Percentiles rank a stretch among this genome's conserved stretches.
These are phyloP conservation scores for Tothia fuscella DNA, from an alignment of 2,329 filamentous ascomycete genomes.

Conservation along the genomic window DNA sequence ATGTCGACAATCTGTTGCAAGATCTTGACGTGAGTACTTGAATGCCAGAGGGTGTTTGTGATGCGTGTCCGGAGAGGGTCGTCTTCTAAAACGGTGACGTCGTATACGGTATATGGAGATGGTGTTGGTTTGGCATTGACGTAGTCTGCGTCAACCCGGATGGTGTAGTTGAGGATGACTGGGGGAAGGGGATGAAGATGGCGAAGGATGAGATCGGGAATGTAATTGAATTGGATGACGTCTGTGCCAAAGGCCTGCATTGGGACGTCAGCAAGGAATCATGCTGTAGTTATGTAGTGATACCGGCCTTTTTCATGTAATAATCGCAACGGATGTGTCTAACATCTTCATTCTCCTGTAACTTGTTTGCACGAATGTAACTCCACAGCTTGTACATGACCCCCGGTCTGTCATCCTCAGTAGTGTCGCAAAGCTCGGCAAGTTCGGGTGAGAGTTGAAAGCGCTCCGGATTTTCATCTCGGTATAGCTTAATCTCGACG, in stretches of 20 bases:
- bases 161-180: conserved; percentile 78
- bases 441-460: conserved; percentile 46
- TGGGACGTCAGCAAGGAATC: conserved; percentile 6
- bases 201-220: conserved; percentile 65
- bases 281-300: background rate
- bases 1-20: conserved; percentile 44
- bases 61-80: conserved; percentile 62
- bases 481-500: conserved; percentile 72
- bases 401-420: conserved; percentile 69
- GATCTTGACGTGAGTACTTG: conserved; percentile 22
- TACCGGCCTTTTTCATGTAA: conserved; percentile 58
- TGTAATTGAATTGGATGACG: conserved; percentile 70
- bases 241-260: conserved; percentile 60
- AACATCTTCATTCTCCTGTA: conserved; percentile 93
- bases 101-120: conserved; percentile 71
- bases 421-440: conserved; percentile 3
- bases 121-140: conserved; percentile 35
- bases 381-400: conserved; percentile 91
- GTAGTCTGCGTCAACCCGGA: conserved; percentile 63
- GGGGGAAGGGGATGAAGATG: conserved; percentile 74
- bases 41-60: conserved; percentile 54
- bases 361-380: conserved; percentile 72
- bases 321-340: conserved; percentile 86
- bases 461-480: conserved; percentile 77
- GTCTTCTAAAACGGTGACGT: conserved; percentile 73